These are phyloP conservation scores for Schizophyllum commune DNA, from an alignment of 1,284 basidiomycete genomes.

Conservation along the genomic window DNA sequence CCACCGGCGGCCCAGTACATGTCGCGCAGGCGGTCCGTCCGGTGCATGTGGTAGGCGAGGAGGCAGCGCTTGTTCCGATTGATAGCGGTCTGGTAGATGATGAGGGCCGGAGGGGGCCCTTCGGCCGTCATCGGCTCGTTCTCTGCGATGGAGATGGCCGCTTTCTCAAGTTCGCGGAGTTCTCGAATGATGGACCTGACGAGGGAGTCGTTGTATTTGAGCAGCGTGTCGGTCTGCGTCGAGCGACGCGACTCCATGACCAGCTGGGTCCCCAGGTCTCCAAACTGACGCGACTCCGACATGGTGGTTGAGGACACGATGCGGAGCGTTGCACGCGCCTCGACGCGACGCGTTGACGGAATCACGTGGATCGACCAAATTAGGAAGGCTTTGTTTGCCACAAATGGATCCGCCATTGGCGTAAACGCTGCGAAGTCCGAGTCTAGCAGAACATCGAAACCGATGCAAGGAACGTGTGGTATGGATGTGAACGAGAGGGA, in stretches of 20 bases:
- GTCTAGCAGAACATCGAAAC: too few relatives aligned
- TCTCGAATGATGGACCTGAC: slow-evolving; percentile 86
- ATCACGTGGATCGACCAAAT: background rate
- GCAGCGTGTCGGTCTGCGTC: slow-evolving; percentile 72
- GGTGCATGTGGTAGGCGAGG: slow-evolving; percentile 84
- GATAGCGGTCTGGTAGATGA: slow-evolving; percentile 84
- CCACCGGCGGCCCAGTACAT: slow-evolving; percentile 93
- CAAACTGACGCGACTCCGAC: slow-evolving; percentile 50
- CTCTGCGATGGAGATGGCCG: slow-evolving; percentile 32
- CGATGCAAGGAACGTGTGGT: too few relatives aligned
- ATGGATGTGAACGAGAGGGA: background rate
- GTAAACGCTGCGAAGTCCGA: too few relatives aligned
- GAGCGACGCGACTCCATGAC: slow-evolving; percentile 82
- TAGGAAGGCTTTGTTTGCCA: too few relatives aligned
- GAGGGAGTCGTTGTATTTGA: slow-evolving; percentile 89
- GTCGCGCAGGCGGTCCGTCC: slow-evolving; percentile 75
- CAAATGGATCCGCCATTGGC: too few relatives aligned
- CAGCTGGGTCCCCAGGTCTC: slow-evolving; percentile 84
- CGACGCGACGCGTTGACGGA: background rate
- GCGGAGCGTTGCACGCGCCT: background rate
- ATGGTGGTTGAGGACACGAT: slow-evolving; percentile 14
- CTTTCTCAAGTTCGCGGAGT: slow-evolving; percentile 79
- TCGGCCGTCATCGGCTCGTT: slow-evolving; percentile 22
- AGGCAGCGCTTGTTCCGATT: slow-evolving; percentile 90
- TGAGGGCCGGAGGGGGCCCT: slow-evolving; percentile 56